phyloP scores from a whole-genome alignment of 163 green algal species.

The Scenedesmus sp. region DNA sequence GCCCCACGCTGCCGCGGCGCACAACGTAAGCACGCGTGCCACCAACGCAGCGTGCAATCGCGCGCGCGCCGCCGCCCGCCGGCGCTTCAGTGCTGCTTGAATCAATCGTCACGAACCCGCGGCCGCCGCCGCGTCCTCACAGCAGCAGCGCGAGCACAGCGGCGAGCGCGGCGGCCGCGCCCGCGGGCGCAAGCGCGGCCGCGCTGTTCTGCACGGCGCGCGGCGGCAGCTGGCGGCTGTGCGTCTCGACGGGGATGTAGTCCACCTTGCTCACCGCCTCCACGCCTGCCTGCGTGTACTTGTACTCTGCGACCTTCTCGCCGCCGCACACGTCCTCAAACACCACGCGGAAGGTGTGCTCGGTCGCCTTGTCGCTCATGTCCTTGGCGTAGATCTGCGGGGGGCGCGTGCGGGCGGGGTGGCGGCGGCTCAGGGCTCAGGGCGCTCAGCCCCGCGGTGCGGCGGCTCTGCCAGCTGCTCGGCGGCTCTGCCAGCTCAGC shows the following conservation, averaged over 20 bases:
- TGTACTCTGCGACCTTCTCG: constrained; percentile 35
- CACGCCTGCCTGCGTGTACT: constrained; percentile 31
- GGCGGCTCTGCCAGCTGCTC: no score
- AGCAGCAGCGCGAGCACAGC: constrained; percentile 10
- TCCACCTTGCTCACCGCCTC: constrained; percentile 17
- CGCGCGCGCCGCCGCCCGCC: no score
- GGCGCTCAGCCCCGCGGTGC: no score
- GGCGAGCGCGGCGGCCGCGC: not conserved
- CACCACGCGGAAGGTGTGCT: constrained; percentile 24
- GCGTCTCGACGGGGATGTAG: constrained; percentile 15
- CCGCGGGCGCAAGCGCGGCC: not conserved
- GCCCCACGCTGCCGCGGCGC: no score
- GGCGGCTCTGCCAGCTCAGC: not conserved
- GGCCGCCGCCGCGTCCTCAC: no score
- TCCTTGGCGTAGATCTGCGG: constrained; percentile 10
- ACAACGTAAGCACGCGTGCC: no score
- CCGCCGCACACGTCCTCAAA: constrained; percentile 40
- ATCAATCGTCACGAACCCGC: no score
- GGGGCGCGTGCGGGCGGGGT: no score
- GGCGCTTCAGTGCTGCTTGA: no score
- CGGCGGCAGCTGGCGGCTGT: not conserved
- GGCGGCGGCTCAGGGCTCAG: no score
- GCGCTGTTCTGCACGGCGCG: not conserved
- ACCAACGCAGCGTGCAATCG: no score
- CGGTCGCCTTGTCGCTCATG: not conserved